These are phyloP conservation scores for Clarireedia monteithiana DNA, from an alignment of 2,329 filamentous ascomycete species.

Conservation along the genomic window DNA sequence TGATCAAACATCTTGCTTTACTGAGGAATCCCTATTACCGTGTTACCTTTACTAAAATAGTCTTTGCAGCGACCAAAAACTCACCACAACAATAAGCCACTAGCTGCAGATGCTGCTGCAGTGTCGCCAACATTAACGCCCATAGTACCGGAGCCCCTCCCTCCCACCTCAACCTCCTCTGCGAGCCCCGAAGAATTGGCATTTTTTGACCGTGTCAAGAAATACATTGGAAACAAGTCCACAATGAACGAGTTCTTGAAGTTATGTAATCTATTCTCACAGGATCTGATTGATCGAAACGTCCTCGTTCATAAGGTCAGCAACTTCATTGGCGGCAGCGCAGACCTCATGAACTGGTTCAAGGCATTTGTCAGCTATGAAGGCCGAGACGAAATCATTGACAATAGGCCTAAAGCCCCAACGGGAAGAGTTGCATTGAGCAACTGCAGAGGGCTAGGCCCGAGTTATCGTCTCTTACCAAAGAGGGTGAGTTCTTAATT, in stretches of 20 bases:
- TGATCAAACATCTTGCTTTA: not conserved
- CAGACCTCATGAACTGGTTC: constrained; percentile 84
- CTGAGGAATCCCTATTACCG: not conserved
- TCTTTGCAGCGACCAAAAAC: constrained; percentile 56
- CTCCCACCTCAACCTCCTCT: constrained; percentile 64
- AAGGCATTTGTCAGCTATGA: constrained; percentile 76
- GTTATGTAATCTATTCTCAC: constrained; percentile 89
- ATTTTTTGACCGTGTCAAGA: constrained; percentile 96
- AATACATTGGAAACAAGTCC: constrained; percentile 86
- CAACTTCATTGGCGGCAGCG: constrained; percentile 79
- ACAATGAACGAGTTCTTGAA: constrained; percentile 95
- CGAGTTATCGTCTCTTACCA: constrained; percentile 87
- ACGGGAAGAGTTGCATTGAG: constrained; percentile 82
- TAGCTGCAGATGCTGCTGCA: constrained; percentile 22
- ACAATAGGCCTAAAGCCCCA: constrained; percentile 69
- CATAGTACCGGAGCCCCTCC: constrained; percentile 77
- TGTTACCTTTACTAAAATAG: constrained; percentile 5
- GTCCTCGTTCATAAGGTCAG: constrained; percentile 76
- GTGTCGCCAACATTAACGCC: constrained; percentile 84
- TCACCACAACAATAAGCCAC: constrained; percentile 44
- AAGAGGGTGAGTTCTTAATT: constrained; percentile 50
- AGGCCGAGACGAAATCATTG: constrained; percentile 67
- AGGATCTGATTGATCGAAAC: constrained; percentile 82
- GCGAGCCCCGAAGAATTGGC: constrained; percentile 77
- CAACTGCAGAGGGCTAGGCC: constrained; percentile 91